Evolutionary conservation across 331 rosid genomes (phyloP).

Genomic region (Pyrus hybrid): DNA sequence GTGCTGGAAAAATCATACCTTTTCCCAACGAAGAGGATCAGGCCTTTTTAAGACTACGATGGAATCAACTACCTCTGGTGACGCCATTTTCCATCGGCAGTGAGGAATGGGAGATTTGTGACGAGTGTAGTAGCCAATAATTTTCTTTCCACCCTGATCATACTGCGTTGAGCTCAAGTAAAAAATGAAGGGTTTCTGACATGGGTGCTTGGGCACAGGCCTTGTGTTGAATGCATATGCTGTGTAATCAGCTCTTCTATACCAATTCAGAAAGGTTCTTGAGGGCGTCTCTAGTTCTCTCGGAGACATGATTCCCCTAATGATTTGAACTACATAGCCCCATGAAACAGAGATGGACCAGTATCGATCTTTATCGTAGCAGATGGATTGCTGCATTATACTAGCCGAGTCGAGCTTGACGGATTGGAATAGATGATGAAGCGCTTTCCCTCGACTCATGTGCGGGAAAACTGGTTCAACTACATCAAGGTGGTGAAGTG

Average conservation of each 20-base stretch:
- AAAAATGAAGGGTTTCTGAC: constrained; percentile 65
- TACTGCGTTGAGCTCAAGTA: constrained; percentile 35
- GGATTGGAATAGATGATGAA: constrained; percentile 52
- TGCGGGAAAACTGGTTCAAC: constrained; percentile 77
- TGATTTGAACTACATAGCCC: constrained; percentile 78
- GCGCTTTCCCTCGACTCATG: constrained; percentile 35
- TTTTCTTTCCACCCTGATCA: constrained; percentile 25
- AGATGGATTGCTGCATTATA: constrained; percentile 87
- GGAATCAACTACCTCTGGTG: constrained; percentile 48
- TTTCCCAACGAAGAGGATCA: constrained; percentile 76
- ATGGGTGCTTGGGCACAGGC: constrained; percentile 67
- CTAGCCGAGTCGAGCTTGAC: constrained; percentile 54
- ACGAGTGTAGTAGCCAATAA: constrained; percentile 33
- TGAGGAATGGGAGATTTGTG: constrained; percentile 25
- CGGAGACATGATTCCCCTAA: constrained; percentile 69
- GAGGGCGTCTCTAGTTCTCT: constrained; percentile 82
- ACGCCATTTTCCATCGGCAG: constrained; percentile 59
- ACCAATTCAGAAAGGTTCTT: constrained; percentile 79
- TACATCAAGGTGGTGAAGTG: constrained; percentile 79
- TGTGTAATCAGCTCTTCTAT: constrained; percentile 63
- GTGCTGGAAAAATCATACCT: constrained; percentile 24
- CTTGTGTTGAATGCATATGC: constrained; percentile 92
- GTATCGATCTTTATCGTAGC: constrained; percentile 51
- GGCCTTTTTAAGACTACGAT: constrained; percentile 54
- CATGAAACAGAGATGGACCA: constrained; percentile 89